A percentile compares a stretch with the other conserved stretches of the same genome.
Conservation (phyloP, 352 stramenopile genomes). For the Phytophthora brassicae region DNA sequence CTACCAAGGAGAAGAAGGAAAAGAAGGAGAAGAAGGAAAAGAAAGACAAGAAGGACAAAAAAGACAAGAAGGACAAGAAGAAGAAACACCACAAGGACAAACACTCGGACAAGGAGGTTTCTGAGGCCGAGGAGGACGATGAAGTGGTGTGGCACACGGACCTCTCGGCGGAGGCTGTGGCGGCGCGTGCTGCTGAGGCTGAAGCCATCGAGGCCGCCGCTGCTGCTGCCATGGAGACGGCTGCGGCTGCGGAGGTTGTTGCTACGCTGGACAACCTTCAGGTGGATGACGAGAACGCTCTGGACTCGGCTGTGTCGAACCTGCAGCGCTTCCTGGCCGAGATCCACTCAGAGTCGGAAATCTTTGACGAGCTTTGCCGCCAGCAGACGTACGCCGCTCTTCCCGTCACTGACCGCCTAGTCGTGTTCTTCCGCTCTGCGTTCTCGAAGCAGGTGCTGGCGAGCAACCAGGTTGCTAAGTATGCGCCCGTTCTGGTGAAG, state of each 20-base stretch:
- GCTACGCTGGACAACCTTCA: constrained; percentile 82
- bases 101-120: constrained; percentile 62
- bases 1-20: constrained; percentile 57
- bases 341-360: constrained; percentile 55
- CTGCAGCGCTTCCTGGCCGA: constrained; percentile 58
- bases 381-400: constrained; percentile 92
- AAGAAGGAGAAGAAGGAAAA: constrained; percentile 75
- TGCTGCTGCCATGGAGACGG: constrained; percentile 63
- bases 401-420: constrained; percentile 92
- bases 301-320: constrained; percentile 73
- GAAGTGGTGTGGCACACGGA: constrained; percentile 88
- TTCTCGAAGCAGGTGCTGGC: constrained; percentile 91
- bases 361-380: constrained; percentile 91
- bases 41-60: constrained; percentile 70
- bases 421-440: constrained; percentile 92
- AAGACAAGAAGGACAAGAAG: constrained; percentile 81
- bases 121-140: constrained; percentile 69
- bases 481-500: constrained; percentile 85
- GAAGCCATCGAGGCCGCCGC: constrained; percentile 82
- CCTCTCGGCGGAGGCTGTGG: constrained; percentile 78
- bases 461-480: constrained; percentile 90
- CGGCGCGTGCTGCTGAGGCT: constrained; percentile 76
- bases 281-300: constrained; percentile 83
- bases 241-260: constrained; percentile 57
- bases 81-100: constrained; percentile 83